A percentile compares a stretch with the other conserved stretches of the same genome.
phyloP scores from a whole-genome alignment of 2,329 filamentous ascomycete genomes.

The Phialophora chinensis region DNA sequence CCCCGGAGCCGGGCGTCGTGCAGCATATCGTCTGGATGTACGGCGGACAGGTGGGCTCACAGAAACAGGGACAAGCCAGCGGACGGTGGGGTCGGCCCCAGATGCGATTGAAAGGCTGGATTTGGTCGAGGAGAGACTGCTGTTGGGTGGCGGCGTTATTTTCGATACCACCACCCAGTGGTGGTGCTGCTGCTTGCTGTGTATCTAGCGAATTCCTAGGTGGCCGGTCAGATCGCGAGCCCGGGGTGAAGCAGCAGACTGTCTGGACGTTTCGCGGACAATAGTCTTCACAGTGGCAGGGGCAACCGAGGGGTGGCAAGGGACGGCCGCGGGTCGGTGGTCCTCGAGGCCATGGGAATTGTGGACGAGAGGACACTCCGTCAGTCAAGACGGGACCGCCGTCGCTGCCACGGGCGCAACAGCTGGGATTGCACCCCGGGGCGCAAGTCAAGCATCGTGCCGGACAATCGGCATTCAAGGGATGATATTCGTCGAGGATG shows the following conservation, averaged over 20 bases:
- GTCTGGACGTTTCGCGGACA: constrained; percentile 23
- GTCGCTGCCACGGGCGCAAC: constrained; percentile 18
- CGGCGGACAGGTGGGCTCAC: constrained; percentile 24
- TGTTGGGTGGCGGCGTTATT: constrained; percentile 2
- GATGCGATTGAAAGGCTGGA: neutral
- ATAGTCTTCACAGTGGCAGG: constrained; percentile 22
- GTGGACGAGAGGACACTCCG: neutral
- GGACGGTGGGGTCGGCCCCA: constrained; percentile 9
- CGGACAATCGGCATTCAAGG: constrained; percentile 14
- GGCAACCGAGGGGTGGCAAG: constrained; percentile 25
- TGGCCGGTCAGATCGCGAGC: neutral
- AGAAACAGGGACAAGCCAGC: constrained; percentile 20
- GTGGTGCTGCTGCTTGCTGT: neutral
- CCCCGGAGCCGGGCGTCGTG: constrained; percentile 19
- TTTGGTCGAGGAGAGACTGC: constrained; percentile 12
- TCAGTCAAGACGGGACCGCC: neutral
- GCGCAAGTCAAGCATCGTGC: constrained; percentile 23
- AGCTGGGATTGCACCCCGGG: constrained; percentile 26
- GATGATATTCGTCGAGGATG: constrained; percentile 18
- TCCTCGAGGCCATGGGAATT: neutral
- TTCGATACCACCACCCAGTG: neutral
- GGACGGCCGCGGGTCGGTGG: constrained; percentile 3
- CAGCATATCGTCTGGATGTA: constrained; percentile 33
- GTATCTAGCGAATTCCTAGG: neutral
- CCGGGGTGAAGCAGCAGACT: constrained; percentile 22